Conservation (phyloP, 192 early-diverging fungal species). For the Backusella sp. region DNA sequence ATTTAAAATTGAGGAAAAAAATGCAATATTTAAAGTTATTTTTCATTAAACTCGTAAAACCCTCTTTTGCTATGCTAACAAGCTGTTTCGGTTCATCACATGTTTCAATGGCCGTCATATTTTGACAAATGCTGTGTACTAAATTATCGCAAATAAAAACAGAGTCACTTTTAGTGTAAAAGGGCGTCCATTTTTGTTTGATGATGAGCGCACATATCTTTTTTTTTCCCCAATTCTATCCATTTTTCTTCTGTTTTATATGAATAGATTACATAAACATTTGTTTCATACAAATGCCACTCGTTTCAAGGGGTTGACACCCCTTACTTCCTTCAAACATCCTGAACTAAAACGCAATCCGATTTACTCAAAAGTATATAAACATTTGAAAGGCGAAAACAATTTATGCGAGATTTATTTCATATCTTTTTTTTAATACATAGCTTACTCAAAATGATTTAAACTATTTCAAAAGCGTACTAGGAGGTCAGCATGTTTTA, state of each 20-base stretch:
- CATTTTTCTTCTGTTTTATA: neutral
- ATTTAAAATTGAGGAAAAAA: neutral
- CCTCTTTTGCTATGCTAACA: neutral
- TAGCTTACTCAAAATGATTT: conserved; percentile 45
- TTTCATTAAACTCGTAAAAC: neutral
- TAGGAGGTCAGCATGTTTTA: conserved; percentile 35
- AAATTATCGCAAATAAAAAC: neutral
- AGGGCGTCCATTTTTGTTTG: neutral
- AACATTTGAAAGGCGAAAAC: neutral
- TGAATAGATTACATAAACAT: conserved; percentile 2
- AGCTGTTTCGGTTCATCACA: neutral
- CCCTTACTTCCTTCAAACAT: conserved; percentile 2
- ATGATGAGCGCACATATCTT: neutral
- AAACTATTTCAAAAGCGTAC: conserved; percentile 50
- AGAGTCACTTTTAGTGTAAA: neutral
- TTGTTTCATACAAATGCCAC: neutral
- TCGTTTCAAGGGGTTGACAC: neutral
- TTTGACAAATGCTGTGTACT: neutral
- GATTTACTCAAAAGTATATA: conserved; percentile 3
- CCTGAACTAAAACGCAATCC: conserved; percentile 10
- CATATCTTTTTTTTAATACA: neutral
- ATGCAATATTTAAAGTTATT: neutral
- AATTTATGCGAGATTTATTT: neutral
- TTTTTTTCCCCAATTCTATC: neutral
- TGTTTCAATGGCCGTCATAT: neutral